phyloP scores from a whole-genome alignment of 257 asterid genomes.

The Solanum ossicruentum region DNA sequence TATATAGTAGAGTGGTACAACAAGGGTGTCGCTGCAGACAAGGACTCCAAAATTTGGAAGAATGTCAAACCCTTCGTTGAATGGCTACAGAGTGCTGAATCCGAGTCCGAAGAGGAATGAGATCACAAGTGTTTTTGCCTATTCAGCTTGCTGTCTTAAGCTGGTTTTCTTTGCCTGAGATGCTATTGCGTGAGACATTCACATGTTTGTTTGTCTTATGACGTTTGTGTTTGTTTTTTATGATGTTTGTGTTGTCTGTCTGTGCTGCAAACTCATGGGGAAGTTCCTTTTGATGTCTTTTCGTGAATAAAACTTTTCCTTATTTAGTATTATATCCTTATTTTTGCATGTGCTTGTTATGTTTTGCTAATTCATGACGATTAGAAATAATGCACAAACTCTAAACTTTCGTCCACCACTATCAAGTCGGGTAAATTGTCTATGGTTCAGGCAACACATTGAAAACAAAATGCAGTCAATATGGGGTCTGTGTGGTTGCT shows the following conservation, averaged over 20 bases:
- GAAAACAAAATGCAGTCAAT: too few species aligned
- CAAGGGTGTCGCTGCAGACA: conserved; percentile 10
- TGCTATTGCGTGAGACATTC: background rate
- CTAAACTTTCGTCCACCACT: too few species aligned
- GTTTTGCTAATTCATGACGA: background rate
- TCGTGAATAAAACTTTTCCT: background rate
- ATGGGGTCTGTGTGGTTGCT: too few species aligned
- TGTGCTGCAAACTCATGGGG: background rate
- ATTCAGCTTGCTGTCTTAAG: background rate
- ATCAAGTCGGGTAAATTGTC: too few species aligned
- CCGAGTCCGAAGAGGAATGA: conserved; percentile 29
- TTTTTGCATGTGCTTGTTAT: too few species aligned
- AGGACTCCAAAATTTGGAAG: conserved; percentile 22
- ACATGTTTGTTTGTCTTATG: background rate
- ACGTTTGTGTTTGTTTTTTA: background rate
- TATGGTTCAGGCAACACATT: too few species aligned
- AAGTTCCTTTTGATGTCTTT: background rate
- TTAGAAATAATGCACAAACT: background rate
- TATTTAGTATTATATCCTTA: background rate
- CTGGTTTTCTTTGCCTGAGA: background rate
- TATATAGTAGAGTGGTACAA: conserved; percentile 25
- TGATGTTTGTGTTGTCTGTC: background rate
- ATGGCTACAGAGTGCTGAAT: conserved; percentile 34
- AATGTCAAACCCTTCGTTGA: conserved; percentile 22
- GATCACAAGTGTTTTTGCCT: background rate